Evolutionary conservation across 2,329 filamentous ascomycete genomes (phyloP), one percentile per base, ranked within the genome.

Genomic region (Aureobasidium sp.): DNA sequence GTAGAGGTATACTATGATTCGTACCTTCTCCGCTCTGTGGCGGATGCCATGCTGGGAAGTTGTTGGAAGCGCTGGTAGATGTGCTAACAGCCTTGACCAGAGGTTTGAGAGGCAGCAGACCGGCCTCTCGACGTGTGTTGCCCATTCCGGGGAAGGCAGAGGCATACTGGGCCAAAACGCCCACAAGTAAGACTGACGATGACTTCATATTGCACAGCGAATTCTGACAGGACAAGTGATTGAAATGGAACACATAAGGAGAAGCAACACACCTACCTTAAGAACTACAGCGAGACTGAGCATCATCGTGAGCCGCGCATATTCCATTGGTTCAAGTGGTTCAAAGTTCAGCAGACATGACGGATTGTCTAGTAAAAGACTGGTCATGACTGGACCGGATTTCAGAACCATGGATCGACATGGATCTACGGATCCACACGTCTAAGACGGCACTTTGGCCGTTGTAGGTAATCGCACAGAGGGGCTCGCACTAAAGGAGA

Each of bases 41-140:
- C 16, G 61, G 61, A 14, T 62, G 61, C 61, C 61, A 62, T 10
- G 61, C 53, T 47, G 61, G 61, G 7, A 27, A 58, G 16, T 9
- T 45, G 36, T 16, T 44, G 34, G 61, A 7, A 34, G 53, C 27
- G 8, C 16, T 30, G 36, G 10, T 32, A 3, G 61, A 39, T 16
- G 50, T 48, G 13, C 21, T 42, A 7, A 29, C 39, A 25, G 36
- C 53, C 8, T 45, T 41, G 21, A 36, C 61, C 13, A n/a, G 10
- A 9, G 51, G 13, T 36, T 44, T 34, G 11, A 42, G 41, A 36
- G 53, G 36, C 11, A 58, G 32, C 36, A 42, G 21, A 29, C 41
- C 36, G 25, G 44, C 37, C 11, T 48, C 51, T 34, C 44, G 42
- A 25, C 60, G 60, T 2, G n/a, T 27, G 14, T 44, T 54, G 10